Conservation (phyloP, 257 asterid genomes). For the Coffea canephora region DNA sequence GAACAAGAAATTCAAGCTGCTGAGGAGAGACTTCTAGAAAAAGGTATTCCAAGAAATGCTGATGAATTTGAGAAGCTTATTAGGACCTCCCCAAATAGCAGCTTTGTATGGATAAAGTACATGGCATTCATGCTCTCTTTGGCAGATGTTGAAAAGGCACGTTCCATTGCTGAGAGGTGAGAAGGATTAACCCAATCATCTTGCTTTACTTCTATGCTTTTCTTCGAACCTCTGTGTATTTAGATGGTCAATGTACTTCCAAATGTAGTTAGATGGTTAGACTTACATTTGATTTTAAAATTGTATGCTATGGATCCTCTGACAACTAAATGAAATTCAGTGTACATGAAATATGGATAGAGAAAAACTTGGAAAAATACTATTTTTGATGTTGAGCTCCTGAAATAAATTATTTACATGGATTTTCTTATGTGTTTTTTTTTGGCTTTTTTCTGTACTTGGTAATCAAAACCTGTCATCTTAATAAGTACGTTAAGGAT, state of each 20-base stretch:
- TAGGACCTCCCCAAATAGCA: conserved; percentile 77
- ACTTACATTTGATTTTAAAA: background rate
- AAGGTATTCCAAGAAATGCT: conserved; percentile 67
- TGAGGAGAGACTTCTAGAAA: conserved; percentile 78
- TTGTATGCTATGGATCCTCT: background rate
- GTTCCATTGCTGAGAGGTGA: conserved; percentile 89
- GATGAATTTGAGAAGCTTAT: conserved; percentile 92
- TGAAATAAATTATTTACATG: no score
- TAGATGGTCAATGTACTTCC: no score
- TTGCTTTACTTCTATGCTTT: background rate
- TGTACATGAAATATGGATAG: background rate
- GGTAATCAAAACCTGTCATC: no score
- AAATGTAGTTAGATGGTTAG: background rate
- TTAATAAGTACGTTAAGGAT: no score
- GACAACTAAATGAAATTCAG: no score
- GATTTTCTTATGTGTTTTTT: no score
- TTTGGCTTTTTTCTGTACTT: no score
- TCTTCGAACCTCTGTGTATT: background rate
- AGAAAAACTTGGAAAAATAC: background rate
- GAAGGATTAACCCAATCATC: background rate
- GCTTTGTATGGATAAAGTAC: conserved; percentile 90
- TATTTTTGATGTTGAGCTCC: no score
- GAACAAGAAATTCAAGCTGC: conserved; percentile 91
- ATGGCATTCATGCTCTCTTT: conserved; percentile 82
- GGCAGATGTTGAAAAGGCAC: conserved; percentile 89